phyloP scores from a whole-genome alignment of 164 flowering plant species.

The Piper longum region DNA sequence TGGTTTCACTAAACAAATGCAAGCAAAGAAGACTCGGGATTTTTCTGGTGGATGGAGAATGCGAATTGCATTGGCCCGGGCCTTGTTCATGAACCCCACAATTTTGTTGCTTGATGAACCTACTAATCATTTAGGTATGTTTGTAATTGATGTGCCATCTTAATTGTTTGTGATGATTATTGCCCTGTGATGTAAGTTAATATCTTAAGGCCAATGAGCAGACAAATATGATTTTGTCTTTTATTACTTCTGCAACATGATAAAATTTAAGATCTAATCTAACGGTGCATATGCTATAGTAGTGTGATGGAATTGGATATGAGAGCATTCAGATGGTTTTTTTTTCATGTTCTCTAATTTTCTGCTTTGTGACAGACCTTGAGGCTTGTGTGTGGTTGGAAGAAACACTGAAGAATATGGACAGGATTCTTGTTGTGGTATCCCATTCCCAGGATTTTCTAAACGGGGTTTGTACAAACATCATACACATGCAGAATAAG shows the following conservation, averaged over 20 bases:
- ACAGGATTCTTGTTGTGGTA: slow-evolving; percentile 79
- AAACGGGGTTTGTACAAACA: slow-evolving; percentile 93
- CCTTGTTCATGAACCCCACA: slow-evolving; percentile 87
- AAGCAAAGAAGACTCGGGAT: slow-evolving; percentile 72
- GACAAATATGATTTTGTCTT: too few species aligned
- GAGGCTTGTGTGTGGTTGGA: slow-evolving; percentile 99
- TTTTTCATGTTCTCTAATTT: too few species aligned
- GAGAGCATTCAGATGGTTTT: neutral
- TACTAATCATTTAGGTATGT: slow-evolving; percentile 94
- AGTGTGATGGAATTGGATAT: too few species aligned
- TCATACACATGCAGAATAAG: slow-evolving; percentile 93
- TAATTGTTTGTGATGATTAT: too few species aligned
- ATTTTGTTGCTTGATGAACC: slow-evolving; percentile 82
- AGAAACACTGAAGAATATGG: slow-evolving; percentile 79
- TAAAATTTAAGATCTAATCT: too few species aligned
- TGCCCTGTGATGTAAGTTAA: too few species aligned
- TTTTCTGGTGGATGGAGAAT: slow-evolving; percentile 99
- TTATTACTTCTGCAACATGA: too few species aligned
- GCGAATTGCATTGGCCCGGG: slow-evolving; percentile 91
- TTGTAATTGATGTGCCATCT: too few species aligned
- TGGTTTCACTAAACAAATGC: slow-evolving; percentile 84
- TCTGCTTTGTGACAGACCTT: slow-evolving; percentile 36
- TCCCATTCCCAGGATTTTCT: slow-evolving; percentile 96
- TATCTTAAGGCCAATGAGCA: too few species aligned
- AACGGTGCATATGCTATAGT: too few species aligned